Base-by-base conservation (phyloP, 345 rosid species). In the Aquilaria sinensis region DNA sequence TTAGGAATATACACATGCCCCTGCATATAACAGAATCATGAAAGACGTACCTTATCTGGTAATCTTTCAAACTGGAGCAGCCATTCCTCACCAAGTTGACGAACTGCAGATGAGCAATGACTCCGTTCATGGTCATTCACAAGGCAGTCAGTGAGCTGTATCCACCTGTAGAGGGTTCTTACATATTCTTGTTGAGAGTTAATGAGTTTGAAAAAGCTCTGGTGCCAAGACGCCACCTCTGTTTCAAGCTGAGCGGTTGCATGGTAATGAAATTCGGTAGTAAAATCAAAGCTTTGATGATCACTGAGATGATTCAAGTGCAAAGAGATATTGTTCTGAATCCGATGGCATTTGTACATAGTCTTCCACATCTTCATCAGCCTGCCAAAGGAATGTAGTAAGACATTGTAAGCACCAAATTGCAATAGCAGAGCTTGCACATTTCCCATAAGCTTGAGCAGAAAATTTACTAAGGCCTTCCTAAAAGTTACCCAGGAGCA, bases 301-400 rank as follows among this genome's bases (percentile, higher is more conserved):
- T 78, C 86, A 34, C 71, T 58, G 53, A 89, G 77, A 73, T 81
- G 80, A 77, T 80, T 84, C 73, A 93, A 62, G 45, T 83, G 85
- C 80, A 73, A 82, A 6, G 96, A 81, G 48, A 93, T 84, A 53
- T 83, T 82, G 57, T 75, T 80, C 72, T 93, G 98, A 69, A 74
- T 71, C 77, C 81, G 86, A 70, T 90, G 97, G 51, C 92, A 87
- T 63, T 83, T 87, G 31, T 72, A 81, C 96, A 93, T 93, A 56
- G 70, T 77, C 61, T 72, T 83, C 98, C 97, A 93, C 85, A 80
- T 77, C 60, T 72, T 85, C 67, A 69, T 76, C 69, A 85, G 78
- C 72, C 98, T 92, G 72, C 29, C 51, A 54, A 23, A 47, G 45
- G 31, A 56, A 23, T 61, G 58, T 41, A 54, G 63, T 51, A 46